Conservation (phyloP, 176 grass and related monocot species). For the Bothriochloa decipiens region DNA sequence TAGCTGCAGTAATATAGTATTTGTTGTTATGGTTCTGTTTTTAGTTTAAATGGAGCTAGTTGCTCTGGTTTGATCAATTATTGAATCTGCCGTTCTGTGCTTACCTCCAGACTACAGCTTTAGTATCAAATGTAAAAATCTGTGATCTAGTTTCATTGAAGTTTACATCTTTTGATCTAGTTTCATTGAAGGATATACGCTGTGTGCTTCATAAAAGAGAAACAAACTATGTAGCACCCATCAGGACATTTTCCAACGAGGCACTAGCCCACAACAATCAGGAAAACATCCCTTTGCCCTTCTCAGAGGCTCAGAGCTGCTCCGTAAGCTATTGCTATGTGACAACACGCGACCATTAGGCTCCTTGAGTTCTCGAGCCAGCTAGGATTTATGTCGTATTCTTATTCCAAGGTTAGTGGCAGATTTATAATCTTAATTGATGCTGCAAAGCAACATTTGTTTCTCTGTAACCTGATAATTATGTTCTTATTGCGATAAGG, state of each 20-base stretch:
- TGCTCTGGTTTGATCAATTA: neutral
- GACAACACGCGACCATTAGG: neutral
- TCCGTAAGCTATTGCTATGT: neutral
- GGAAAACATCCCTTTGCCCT: neutral
- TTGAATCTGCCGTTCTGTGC: neutral
- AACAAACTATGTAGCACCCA: neutral
- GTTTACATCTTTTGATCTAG: neutral
- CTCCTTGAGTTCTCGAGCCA: conserved; percentile 2
- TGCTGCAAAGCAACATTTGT: neutral
- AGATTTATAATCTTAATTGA: neutral
- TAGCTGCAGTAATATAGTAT: neutral
- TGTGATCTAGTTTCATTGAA: neutral
- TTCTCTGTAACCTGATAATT: neutral
- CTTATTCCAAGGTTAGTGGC: neutral
- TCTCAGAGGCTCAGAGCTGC: neutral
- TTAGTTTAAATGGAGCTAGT: neutral
- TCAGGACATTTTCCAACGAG: conserved; percentile 13
- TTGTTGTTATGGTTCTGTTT: neutral
- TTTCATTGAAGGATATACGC: neutral
- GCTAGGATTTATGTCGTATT: neutral
- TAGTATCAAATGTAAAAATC: neutral
- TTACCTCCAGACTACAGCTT: neutral
- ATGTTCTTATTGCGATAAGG: neutral
- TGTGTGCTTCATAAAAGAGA: neutral
- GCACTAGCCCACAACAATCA: neutral